Percentiles rank a stretch among this genome's conserved stretches.
Evolutionary conservation across 108 stramenopile species (phyloP).

Genomic region (Ochromonas danica): DNA sequence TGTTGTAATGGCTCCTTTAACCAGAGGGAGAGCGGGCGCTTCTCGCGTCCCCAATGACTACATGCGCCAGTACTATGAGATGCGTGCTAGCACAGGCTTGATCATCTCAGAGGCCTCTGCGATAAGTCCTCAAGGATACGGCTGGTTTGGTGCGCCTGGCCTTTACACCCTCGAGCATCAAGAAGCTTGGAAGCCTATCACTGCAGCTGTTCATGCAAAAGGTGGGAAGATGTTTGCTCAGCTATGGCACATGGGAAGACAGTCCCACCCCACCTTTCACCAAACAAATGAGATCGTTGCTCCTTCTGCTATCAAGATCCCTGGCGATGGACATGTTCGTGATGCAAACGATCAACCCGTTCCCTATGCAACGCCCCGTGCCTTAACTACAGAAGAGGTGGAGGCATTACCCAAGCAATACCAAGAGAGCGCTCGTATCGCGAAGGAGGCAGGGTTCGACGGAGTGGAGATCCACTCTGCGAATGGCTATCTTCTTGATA

Average conservation of each 20-base stretch:
- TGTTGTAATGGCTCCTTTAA: constrained; percentile 11
- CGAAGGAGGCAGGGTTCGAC: constrained; percentile 54
- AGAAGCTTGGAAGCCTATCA: constrained; percentile 5
- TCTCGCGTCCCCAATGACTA: constrained; percentile 1
- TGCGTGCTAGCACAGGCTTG: constrained; percentile 64
- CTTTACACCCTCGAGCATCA: background rate
- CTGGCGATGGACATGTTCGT: constrained; percentile 41
- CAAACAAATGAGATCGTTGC: constrained; percentile 46
- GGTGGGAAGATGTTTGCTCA: constrained; percentile 61
- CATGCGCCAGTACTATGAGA: constrained; percentile 59
- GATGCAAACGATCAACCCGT: constrained; percentile 39
- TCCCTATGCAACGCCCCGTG: constrained; percentile 41
- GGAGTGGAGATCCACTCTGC: constrained; percentile 48
- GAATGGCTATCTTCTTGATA: constrained; percentile 54
- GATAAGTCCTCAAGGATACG: constrained; percentile 56
- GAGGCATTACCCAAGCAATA: constrained; percentile 35
- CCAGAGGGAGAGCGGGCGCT: background rate
- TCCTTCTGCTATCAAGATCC: constrained; percentile 43
- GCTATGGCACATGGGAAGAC: constrained; percentile 69
- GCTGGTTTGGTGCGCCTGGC: constrained; percentile 47
- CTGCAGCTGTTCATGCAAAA: constrained; percentile 22
- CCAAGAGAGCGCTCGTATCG: constrained; percentile 32
- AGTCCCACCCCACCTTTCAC: constrained; percentile 56
- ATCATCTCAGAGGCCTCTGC: constrained; percentile 66
- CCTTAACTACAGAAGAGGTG: constrained; percentile 40